Base-by-base conservation (phyloP, 2,329 filamentous ascomycete species). In the Thielaviopsis punctulata region DNA sequence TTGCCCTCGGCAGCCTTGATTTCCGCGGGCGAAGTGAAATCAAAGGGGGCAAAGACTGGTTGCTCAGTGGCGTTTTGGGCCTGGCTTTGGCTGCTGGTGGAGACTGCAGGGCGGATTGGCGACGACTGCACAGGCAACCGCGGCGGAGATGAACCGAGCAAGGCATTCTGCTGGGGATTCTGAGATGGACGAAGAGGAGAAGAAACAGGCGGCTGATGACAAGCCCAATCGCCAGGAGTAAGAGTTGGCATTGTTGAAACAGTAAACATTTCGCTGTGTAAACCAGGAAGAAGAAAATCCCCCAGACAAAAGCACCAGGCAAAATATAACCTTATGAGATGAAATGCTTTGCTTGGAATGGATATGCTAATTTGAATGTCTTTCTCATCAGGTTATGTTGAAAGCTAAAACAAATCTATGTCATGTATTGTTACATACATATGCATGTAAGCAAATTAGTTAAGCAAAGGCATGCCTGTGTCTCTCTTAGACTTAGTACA, bases 111-210 rank as follows among this genome's bases (percentile, higher is more conserved):
- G 10, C 49, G 25, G 21, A 55, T 52, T 3, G 53, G 49, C 39
- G 53, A 55, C n/a, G 49, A 52, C 15, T 47, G 45, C 10, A 46
- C 41, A 12, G 45, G 49, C 13, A 46, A 46, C 18, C 45, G 46
- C 13, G 53, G 49, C 4, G 53, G 53, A 3, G 53, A 55, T n/a
- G 49, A 52, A 21, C 45, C 45, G 8, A 55, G 48, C 13, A 52
- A 49, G 19, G 24, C 19, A 15, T 33, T 23, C 43, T 50, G 48
- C 19, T 55, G 36, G 13, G 49, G 22, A 2, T 75, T 63, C 12
- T 76, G 76, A 2, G 76, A 78, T 2, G 76, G 80, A 2, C 77
- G 77, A 3, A 79, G 72, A 5, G 75, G 76, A 47, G 77, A 80
- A 1, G 77, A 65, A 25, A 71, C 64, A 33, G 53, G 51, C 8